These are phyloP conservation scores for Trichosporon coremiiforme DNA, from an alignment of 1,284 basidiomycete species.

Conservation along the genomic window DNA sequence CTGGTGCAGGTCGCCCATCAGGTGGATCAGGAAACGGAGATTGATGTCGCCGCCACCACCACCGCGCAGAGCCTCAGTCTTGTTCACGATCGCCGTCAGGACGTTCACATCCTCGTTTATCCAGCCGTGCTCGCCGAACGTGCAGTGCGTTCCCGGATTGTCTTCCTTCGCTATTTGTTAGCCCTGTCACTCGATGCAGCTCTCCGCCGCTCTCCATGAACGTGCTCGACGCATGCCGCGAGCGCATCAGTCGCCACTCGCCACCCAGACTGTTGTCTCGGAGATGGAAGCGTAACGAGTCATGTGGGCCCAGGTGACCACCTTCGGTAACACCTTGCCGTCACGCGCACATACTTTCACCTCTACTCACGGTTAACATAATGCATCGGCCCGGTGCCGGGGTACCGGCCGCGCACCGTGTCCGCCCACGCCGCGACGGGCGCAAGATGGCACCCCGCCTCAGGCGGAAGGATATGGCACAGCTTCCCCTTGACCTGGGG, in stretches of 20 bases:
- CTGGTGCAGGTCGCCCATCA: conserved; percentile 87
- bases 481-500: conserved; percentile 70
- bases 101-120: conserved; percentile 68
- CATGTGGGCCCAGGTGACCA: conserved; percentile 6
- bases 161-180: conserved; percentile 59
- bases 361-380: conserved; percentile 54
- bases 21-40: conserved; percentile 86
- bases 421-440: conserved; percentile 87
- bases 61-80: conserved; percentile 59
- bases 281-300: background rate
- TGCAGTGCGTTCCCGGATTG: conserved; percentile 72
- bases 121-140: conserved; percentile 79
- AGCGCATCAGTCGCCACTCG: background rate
- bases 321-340: background rate
- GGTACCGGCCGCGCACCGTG: conserved; percentile 60
- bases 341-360: background rate
- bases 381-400: conserved; percentile 59
- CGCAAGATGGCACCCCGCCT: conserved; percentile 70
- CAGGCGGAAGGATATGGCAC: conserved; percentile 66
- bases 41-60: conserved; percentile 60
- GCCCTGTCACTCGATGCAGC: too few relatives aligned
- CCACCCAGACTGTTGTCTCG: background rate
- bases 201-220: background rate
- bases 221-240: background rate
- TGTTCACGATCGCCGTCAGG: conserved; percentile 72